These are phyloP conservation scores for Cyberlindnera samutprakarnensis DNA, from an alignment of 805 yeast species.

Conservation along the genomic window DNA sequence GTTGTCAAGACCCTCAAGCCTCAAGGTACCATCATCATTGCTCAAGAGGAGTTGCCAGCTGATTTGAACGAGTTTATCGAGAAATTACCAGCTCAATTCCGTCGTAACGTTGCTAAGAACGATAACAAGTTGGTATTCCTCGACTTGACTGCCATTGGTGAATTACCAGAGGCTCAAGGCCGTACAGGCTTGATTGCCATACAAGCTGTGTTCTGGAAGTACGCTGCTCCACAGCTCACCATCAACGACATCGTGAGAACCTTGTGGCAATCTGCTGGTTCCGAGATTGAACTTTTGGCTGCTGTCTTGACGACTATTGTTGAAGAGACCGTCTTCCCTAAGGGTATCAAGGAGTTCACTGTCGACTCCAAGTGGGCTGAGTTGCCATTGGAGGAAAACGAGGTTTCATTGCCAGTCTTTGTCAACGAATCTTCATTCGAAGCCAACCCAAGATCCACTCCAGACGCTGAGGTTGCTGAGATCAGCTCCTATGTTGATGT, in stretches of 20 bases:
- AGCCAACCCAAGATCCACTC: slow-evolving; percentile 47
- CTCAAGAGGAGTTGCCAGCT: slow-evolving; percentile 27
- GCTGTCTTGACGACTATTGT: slow-evolving; percentile 61
- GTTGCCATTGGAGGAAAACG: slow-evolving; percentile 26
- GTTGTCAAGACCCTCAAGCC: slow-evolving; percentile 51
- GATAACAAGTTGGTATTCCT: slow-evolving; percentile 46
- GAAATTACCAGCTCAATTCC: slow-evolving; percentile 47
- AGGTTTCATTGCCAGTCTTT: slow-evolving; percentile 40
- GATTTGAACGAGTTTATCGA: slow-evolving; percentile 40
- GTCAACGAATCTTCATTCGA: slow-evolving; percentile 57
- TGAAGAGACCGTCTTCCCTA: slow-evolving; percentile 41
- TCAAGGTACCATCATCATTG: slow-evolving; percentile 48
- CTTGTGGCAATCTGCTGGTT: slow-evolving; percentile 73
- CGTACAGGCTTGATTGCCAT: slow-evolving; percentile 66
- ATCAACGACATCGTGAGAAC: slow-evolving; percentile 63
- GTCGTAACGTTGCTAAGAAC: slow-evolving; percentile 44
- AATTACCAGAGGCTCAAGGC: slow-evolving; percentile 65
- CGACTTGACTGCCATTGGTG: slow-evolving; percentile 58
- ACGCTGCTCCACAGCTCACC: slow-evolving; percentile 52
- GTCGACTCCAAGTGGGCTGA: slow-evolving; percentile 22
- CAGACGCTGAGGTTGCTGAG: slow-evolving; percentile 35
- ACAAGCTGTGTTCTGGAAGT: slow-evolving; percentile 77
- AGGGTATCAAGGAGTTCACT: slow-evolving; percentile 32
- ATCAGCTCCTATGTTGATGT: slow-evolving; percentile 39
- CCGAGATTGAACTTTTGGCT: slow-evolving; percentile 72